Evolutionary conservation across 2,329 filamentous ascomycete genomes (phyloP), one percentile per base, ranked within the genome.

Genomic region (Botrytis hyacinthi): DNA sequence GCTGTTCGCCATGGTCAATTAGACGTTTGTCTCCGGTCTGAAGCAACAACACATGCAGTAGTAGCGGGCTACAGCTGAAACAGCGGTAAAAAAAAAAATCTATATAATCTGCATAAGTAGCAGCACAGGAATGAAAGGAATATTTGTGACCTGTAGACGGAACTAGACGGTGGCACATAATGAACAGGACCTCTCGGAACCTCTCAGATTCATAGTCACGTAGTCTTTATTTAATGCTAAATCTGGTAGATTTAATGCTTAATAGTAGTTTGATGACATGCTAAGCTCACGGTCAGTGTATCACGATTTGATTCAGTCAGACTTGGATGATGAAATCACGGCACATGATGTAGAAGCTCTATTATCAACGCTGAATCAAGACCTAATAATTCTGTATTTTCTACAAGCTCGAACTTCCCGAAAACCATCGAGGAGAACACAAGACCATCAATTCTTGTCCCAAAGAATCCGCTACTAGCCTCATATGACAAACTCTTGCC

Each of bases 371-470:
- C 26, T 16, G 12, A 51, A 51, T n/a, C 10, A 51, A 10, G 26
- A 51, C 12, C 26, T n/a, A n/a, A n/a, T n/a, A 51, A n/a, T n/a
- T 51, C 26, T 7, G 10, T 3, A 3, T n/a, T 7, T 16, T 14
- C 5, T 16, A 0, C 12, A n/a, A 51, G 3, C 26, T n/a, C 26
- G n/a, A 51, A 0, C 16, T n/a, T 51, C 4, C 48, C 4, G 4
- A 3, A 16, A 16, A 10, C 10, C 12, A 26, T 51, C 26, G 10
- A 6, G 2, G 5, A n/a, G 48, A 51, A 51, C n/a, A n/a, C 48
- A 51, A 51, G 48, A 5, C 26, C 48, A 16, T n/a, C 4, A n/a
- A n/a, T 5, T 51, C 14, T n/a, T 51, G 4, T 16, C 48, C 12
- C 26, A n/a, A 14, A n/a, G 26, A 51, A n/a, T 51, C 10, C 48